Percentiles rank a stretch among this genome's conserved stretches.
These are phyloP conservation scores for Sequoiadendron giganteum DNA, from an alignment of 75 land plant genomes.

Conservation along the genomic window DNA sequence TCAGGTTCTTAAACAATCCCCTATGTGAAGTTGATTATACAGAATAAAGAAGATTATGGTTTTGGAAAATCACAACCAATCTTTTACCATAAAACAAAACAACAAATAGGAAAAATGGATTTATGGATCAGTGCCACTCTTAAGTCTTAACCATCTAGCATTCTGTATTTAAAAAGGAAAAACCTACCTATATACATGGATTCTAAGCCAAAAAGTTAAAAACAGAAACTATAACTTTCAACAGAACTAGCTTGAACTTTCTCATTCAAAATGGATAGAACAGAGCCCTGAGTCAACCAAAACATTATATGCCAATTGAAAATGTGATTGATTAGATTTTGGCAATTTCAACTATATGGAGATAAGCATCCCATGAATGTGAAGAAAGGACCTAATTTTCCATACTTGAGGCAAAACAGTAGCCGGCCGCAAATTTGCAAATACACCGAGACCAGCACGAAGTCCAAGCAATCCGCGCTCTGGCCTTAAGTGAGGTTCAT, in stretches of 20 bases:
- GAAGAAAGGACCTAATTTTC: neutral
- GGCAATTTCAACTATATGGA: neutral
- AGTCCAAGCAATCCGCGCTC: slow-evolving; percentile 92
- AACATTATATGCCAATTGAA: neutral
- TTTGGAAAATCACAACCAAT: neutral
- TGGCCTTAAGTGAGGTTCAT: slow-evolving; percentile 82
- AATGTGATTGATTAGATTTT: neutral
- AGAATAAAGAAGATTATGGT: neutral
- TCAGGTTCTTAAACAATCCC: neutral
- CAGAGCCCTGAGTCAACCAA: neutral
- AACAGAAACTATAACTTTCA: neutral
- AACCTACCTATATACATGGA: neutral
- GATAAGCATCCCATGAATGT: neutral
- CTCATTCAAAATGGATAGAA: neutral
- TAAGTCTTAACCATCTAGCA: neutral
- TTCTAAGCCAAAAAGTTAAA: neutral
- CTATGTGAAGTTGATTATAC: neutral
- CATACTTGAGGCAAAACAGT: slow-evolving; percentile 85
- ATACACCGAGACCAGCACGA: slow-evolving; percentile 86
- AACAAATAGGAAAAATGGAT: neutral
- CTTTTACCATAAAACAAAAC: neutral
- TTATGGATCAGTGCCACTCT: neutral
- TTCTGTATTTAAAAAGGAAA: neutral
- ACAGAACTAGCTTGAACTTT: neutral
- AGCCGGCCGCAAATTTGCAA: slow-evolving; percentile 96